phyloP scores from a whole-genome alignment of 805 yeast species.

The Maudiozyma bulderi region DNA sequence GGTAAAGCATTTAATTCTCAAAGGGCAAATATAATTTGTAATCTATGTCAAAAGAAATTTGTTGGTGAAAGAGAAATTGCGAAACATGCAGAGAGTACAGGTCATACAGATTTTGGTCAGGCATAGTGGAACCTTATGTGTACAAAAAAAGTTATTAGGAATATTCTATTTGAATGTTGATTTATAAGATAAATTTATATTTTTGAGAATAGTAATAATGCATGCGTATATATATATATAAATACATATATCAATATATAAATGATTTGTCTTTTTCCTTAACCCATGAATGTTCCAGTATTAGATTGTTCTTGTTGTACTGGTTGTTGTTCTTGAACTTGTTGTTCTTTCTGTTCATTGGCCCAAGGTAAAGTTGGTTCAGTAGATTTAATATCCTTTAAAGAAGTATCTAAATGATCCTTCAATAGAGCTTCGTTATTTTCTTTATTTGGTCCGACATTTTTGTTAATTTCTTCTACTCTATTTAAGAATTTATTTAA shows the following conservation, averaged over 20 bases:
- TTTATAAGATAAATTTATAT: not conserved
- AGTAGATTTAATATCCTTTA: slow-evolving; percentile 23
- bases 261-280: not conserved
- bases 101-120: slow-evolving; percentile 58
- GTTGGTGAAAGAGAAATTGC: slow-evolving; percentile 58
- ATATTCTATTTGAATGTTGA: not conserved
- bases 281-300: slow-evolving; percentile 4
- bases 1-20: slow-evolving; percentile 61
- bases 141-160: not conserved
- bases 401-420: slow-evolving; percentile 18
- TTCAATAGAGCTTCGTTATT: slow-evolving; percentile 33
- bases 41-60: slow-evolving; percentile 41
- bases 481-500: slow-evolving; percentile 54
- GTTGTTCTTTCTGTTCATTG: not conserved
- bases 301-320: not conserved
- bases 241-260: not conserved
- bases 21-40: slow-evolving; percentile 47
- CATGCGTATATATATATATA: not conserved
- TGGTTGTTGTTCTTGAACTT: not conserved
- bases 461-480: slow-evolving; percentile 50
- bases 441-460: slow-evolving; percentile 39
- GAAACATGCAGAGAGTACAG: slow-evolving; percentile 52
- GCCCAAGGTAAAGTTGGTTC: slow-evolving; percentile 28
- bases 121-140: slow-evolving; percentile 11
- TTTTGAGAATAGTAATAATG: not conserved